Percentiles rank a stretch among this genome's conserved stretches.
Conservation (phyloP, 2,329 filamentous ascomycete genomes). For the Calycina herbarum region DNA sequence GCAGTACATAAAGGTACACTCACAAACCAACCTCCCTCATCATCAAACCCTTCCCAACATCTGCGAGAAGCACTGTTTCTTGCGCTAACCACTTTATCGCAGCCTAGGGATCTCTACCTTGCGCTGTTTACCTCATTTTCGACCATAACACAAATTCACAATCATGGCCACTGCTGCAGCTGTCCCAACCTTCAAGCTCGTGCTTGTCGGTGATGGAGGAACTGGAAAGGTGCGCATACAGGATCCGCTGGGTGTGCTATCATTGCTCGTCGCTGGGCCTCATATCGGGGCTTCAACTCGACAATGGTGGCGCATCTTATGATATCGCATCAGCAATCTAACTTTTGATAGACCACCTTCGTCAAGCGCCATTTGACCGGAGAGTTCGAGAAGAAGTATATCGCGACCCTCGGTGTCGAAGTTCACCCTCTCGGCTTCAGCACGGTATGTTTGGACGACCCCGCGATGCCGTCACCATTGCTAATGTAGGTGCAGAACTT, state of each 20-base stretch:
- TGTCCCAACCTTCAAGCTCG: constrained; percentile 95
- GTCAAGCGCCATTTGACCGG: constrained; percentile 99
- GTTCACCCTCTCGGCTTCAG: constrained; percentile 98
- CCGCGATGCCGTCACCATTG: constrained; percentile 21
- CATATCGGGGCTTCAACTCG: constrained; percentile 28
- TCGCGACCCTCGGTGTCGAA: constrained; percentile 98
- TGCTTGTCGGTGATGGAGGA: constrained; percentile 98
- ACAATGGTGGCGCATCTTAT: constrained; percentile 24
- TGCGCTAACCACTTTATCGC: constrained; percentile 32
- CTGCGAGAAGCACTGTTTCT: constrained; percentile 7
- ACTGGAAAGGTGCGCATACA: constrained; percentile 84
- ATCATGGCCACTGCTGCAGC: constrained; percentile 64
- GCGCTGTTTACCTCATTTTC: constrained; percentile 33
- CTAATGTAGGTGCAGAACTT: constrained; percentile 65
- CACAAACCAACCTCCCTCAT: constrained; percentile 13
- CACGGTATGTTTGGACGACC: constrained; percentile 69
- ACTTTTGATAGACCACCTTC: constrained; percentile 80
- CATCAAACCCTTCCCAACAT: neutral
- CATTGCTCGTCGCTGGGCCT: constrained; percentile 17
- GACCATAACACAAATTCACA: constrained; percentile 28
- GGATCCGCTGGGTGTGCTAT: constrained; percentile 12
- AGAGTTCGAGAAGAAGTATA: constrained; percentile 99
- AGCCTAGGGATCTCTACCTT: constrained; percentile 23
- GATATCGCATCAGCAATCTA: constrained; percentile 24
- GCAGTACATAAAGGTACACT: constrained; percentile 31